Evolutionary conservation across 352 stramenopile genomes (phyloP), one percentile per base, ranked within the genome.

Genomic region (Phytophthora europaea): DNA sequence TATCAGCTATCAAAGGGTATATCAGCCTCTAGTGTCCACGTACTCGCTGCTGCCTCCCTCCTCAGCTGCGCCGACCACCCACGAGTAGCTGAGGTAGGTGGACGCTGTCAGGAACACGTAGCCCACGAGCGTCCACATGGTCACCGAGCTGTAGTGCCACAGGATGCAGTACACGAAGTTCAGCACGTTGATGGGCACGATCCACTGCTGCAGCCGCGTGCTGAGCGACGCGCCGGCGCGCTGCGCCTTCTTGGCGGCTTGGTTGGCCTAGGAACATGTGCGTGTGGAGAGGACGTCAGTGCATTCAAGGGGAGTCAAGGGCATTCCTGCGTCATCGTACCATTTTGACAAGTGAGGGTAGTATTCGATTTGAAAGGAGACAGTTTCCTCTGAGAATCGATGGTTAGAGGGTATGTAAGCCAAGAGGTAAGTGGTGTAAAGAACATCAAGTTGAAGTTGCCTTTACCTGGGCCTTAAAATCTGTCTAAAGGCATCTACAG

Each of bases 221-320:
- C 88, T 93, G 59, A 97, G 82, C 60, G 84, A 89, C 20, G 80
- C 79, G 55, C 88, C 90, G 54, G 85, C 75, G 47, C 80, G 79
- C 65, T 95, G 81, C 28, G 90, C 90, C 73, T 95, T 97, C 78
- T 97, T 97, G 16, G 87, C 87, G 45, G 90, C 85, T 63, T 97
- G 90, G 45, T 95, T 95, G 38, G 90, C 90, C 90, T 96, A 54
- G 15, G 23, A 2, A n/a, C n/a, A 59, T 43, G n/a, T n/a, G 22
- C 34, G 16, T 54, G 26, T 16, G 23, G 23, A 9, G 18, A 38
- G 34, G 43, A 12, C 43, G 43, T 50, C 20, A 50, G 43, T 20
- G 6, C 16, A 12, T 20, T n/a, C 6, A 22, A 23, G 43, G 43
- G 43, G 36, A 12, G 16, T 31, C 31, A 48, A 9, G 15, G 20